Base-by-base conservation (phyloP, 2,329 filamentous ascomycete species). In the Alternaria angustiovoidea region DNA sequence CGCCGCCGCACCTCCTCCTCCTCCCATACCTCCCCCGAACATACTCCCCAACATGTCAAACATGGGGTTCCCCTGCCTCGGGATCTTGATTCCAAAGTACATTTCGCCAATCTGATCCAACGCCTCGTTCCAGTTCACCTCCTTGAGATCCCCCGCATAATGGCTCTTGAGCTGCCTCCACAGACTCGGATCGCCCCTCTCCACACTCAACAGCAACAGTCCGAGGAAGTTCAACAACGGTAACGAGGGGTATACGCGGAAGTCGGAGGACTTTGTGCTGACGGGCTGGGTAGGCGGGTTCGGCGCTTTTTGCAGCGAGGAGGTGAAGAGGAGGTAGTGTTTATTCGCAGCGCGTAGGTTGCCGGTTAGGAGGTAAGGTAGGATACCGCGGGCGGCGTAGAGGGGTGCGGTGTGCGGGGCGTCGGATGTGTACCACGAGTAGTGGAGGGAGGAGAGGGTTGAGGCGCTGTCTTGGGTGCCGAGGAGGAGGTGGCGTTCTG, bases 31-130 rank as follows among this genome's bases (percentile, higher is more conserved):
- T 20, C 93, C 93, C 49, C 94, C 94, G 73, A 99, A 91, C 84
- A 99, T 88, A 64, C 89, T 94, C 48, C 93, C 94, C 91, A 99
- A 96, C 94, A 99, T 98, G 77, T 99, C 95, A 80, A 98, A 88
- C 78, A 99, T 83, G 3, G 94, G 94, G 78, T 98, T 98, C 65
- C 90, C 91, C 82, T 97, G 93, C 72, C 91, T 87, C 47, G 94
- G 94, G 75, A 93, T 90, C 81, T 89, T 87, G 77, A 99, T 96
- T 36, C 89, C 89, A 81, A 99, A 99, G 83, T 98, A 99, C 88
- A 97, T 94, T 82, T 99, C 94, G 49, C 91, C 94, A 71, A 99
- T 89, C 78, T 92, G 89, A 69, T 93, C 90, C 62, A 99, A 82
- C 24, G 92, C 86, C 61, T 85, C 93, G 34, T 89, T 87, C 94